phyloP scores from a whole-genome alignment of 805 yeast genomes.

The Metschnikowia arizonensis region DNA sequence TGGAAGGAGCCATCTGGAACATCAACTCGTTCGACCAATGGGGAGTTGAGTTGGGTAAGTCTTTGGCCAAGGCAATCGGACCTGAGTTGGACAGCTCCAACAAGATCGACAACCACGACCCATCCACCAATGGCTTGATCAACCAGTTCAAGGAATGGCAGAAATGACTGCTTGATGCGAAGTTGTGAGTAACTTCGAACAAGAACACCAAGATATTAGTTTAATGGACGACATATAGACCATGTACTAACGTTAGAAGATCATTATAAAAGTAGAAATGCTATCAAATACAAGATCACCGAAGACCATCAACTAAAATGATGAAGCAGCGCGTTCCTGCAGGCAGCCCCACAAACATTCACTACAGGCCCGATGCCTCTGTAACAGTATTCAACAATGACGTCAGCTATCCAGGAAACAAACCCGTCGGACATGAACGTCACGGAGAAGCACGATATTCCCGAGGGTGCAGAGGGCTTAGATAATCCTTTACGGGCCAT shows the following conservation, averaged over 20 bases:
- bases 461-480: conserved; percentile 26
- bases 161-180: conserved; percentile 14
- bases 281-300: too few species aligned
- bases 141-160: conserved; percentile 92
- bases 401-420: background rate
- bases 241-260: too few species aligned
- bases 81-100: conserved; percentile 70
- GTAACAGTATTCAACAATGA: background rate
- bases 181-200: conserved; percentile 2
- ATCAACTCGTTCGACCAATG: conserved; percentile 99
- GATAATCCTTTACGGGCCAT: conserved; percentile 47
- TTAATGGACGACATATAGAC: too few species aligned
- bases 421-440: background rate
- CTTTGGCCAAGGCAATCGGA: conserved; percentile 92
- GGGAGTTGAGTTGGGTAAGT: conserved; percentile 99
- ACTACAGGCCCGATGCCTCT: background rate
- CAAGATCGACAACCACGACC: conserved; percentile 68
- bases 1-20: conserved; percentile 99
- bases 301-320: too few species aligned
- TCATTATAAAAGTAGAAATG: background rate
- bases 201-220: background rate
- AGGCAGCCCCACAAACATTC: background rate
- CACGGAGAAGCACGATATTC: conserved; percentile 2
- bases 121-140: conserved; percentile 87
- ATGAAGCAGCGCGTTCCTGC: conserved; percentile 2